Conservation (phyloP, 2,329 filamentous ascomycete genomes). For the Calonectria leucothoes region DNA sequence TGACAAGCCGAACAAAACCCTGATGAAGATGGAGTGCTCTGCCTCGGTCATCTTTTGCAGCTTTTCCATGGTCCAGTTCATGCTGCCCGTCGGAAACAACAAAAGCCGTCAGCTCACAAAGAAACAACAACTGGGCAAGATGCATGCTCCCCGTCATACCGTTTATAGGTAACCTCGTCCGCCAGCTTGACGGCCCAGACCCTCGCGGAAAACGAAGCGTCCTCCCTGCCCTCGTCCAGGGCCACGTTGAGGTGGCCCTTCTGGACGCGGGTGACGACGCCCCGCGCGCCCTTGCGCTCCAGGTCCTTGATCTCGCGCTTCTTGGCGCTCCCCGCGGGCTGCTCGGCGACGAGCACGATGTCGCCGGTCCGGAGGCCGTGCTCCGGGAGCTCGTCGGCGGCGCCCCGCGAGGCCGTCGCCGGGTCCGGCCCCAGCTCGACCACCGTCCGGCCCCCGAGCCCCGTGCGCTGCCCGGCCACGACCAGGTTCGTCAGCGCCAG, state of each 20-base stretch:
- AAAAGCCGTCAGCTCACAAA: background rate
- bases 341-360: slow-evolving; percentile 81
- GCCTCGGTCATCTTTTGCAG: slow-evolving; percentile 68
- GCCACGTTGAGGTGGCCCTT: slow-evolving; percentile 73
- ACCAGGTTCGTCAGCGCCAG: slow-evolving; percentile 82
- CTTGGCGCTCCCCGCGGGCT: slow-evolving; percentile 77
- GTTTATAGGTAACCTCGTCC: slow-evolving; percentile 74
- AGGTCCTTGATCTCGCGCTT: slow-evolving; percentile 79
- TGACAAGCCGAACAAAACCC: slow-evolving; percentile 71
- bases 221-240: slow-evolving; percentile 72
- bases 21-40: slow-evolving; percentile 69
- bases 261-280: slow-evolving; percentile 76
- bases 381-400: slow-evolving; percentile 69
- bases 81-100: slow-evolving; percentile 52
- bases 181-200: slow-evolving; percentile 76
- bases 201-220: slow-evolving; percentile 56
- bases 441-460: slow-evolving; percentile 90
- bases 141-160: slow-evolving; percentile 49
- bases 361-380: slow-evolving; percentile 83
- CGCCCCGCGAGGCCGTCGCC: slow-evolving; percentile 67
- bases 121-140: background rate
- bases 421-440: slow-evolving; percentile 82
- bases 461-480: slow-evolving; percentile 82
- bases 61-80: slow-evolving; percentile 72
- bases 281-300: slow-evolving; percentile 74